Evolutionary conservation across 257 asterid species (phyloP).

Genomic region (Anisodus acutangulus): DNA sequence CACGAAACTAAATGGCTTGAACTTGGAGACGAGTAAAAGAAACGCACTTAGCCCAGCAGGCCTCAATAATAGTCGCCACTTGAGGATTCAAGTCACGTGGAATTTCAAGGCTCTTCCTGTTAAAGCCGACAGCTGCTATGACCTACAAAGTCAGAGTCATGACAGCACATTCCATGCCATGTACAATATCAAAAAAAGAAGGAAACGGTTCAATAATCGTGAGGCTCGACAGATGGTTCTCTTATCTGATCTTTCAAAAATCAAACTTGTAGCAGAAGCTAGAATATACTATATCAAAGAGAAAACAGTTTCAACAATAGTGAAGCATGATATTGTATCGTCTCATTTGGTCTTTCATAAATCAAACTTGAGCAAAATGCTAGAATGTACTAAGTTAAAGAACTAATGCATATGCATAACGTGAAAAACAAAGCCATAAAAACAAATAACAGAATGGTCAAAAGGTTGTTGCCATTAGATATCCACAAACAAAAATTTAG

Average conservation of each 20-base stretch:
- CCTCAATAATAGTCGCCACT: constrained; percentile 74
- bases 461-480: too few species aligned
- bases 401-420: too few species aligned
- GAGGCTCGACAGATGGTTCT: background rate
- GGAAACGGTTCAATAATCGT: background rate
- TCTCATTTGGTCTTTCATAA: background rate
- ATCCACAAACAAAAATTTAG: too few species aligned
- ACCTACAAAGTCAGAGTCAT: constrained; percentile 55
- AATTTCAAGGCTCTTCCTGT: constrained; percentile 78
- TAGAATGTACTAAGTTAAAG: too few species aligned
- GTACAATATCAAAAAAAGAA: background rate
- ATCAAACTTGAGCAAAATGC: background rate
- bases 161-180: constrained; percentile 13
- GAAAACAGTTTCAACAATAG: background rate
- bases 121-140: constrained; percentile 94
- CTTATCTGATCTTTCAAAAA: constrained; percentile 17
- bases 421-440: too few species aligned
- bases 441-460: too few species aligned
- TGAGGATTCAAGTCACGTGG: constrained; percentile 76
- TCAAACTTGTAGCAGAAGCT: constrained; percentile 24
- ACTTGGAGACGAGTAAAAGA: constrained; percentile 3
- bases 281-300: constrained; percentile 13
- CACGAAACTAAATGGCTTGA: background rate
- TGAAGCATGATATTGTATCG: background rate
- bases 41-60: constrained; percentile 83